Percentiles rank a stretch among this genome's conserved stretches.
Evolutionary conservation across 2,329 filamentous ascomycete genomes (phyloP).

Genomic region (Massarina eburnea): DNA sequence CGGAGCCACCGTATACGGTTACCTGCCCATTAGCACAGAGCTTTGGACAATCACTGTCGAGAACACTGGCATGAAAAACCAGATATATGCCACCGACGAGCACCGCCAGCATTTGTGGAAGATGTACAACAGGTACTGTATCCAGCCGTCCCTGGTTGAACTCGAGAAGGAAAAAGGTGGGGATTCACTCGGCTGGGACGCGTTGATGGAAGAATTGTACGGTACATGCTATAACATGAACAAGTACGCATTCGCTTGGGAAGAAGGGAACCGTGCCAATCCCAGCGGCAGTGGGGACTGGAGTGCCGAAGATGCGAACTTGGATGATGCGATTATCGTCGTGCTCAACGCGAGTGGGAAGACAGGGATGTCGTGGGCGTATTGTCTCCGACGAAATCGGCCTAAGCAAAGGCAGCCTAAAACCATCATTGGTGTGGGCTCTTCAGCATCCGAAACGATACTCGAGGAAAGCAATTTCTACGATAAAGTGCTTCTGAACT

Average conservation of each 20-base stretch:
- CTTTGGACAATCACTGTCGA: slow-evolving; percentile 44
- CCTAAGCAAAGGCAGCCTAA: slow-evolving; percentile 20
- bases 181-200: slow-evolving; percentile 21
- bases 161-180: slow-evolving; percentile 4
- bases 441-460: slow-evolving; percentile 12
- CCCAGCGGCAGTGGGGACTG: slow-evolving; percentile 18
- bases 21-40: slow-evolving; percentile 47
- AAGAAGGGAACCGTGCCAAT: slow-evolving; percentile 14
- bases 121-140: slow-evolving; percentile 51
- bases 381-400: slow-evolving; percentile 16
- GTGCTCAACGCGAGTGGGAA: slow-evolving; percentile 26
- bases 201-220: slow-evolving; percentile 19
- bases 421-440: slow-evolving; percentile 20
- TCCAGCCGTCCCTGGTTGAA: slow-evolving; percentile 9
- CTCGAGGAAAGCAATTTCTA: slow-evolving; percentile 20
- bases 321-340: slow-evolving; percentile 17
- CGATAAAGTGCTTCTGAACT: slow-evolving; percentile 19
- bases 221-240: slow-evolving; percentile 22
- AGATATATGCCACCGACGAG: slow-evolving; percentile 43
- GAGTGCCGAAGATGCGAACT: slow-evolving; percentile 18
- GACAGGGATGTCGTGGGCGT: slow-evolving; percentile 22
- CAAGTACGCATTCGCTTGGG: slow-evolving; percentile 20
- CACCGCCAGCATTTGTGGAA: slow-evolving; percentile 44
- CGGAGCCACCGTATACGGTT: slow-evolving; percentile 47
- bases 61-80: slow-evolving; percentile 19